These are phyloP conservation scores for Pleurotus salmoneostramineus DNA, from an alignment of 768 basidiomycete species.

Conservation along the genomic window DNA sequence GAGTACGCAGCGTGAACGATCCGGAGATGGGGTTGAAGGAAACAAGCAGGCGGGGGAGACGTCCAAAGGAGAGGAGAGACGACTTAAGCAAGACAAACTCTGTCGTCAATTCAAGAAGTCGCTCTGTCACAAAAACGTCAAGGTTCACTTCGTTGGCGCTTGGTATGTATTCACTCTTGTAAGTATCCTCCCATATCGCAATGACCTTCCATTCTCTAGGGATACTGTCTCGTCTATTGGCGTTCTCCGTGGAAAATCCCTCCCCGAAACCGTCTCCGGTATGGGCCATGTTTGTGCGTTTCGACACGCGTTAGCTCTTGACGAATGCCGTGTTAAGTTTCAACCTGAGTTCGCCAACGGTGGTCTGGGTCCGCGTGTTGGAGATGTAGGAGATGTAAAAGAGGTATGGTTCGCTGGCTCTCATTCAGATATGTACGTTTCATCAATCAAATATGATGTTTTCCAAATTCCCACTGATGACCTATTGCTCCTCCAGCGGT, in stretches of 20 bases:
- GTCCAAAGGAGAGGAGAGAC: too few species aligned
- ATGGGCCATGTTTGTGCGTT: constrained; percentile 34
- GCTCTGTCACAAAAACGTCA: constrained; percentile 20
- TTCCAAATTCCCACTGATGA: not conserved
- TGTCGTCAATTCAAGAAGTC: constrained; percentile 16
- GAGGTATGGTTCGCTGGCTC: constrained; percentile 27
- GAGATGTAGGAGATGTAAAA: constrained; percentile 13
- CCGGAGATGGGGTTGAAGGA: not conserved
- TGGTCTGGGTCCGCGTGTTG: not conserved
- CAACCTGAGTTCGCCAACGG: constrained; percentile 33
- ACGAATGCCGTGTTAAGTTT: constrained; percentile 44
- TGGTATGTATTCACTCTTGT: constrained; percentile 24
- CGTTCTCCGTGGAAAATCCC: constrained; percentile 19
- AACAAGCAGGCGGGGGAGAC: too few species aligned
- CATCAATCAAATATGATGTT: not conserved
- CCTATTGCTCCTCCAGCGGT: constrained; percentile 7
- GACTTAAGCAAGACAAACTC: constrained; percentile 6
- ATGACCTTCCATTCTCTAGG: constrained; percentile 19
- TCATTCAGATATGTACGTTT: constrained; percentile 27
- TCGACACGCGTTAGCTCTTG: constrained; percentile 42
- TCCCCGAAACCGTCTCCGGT: constrained; percentile 24
- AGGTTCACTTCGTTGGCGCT: constrained; percentile 40
- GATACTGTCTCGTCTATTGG: constrained; percentile 46
- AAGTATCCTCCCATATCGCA: not conserved
- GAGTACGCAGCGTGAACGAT: not conserved